Conservation (phyloP, 1,284 basidiomycete genomes). For the Trametes versicolor region DNA sequence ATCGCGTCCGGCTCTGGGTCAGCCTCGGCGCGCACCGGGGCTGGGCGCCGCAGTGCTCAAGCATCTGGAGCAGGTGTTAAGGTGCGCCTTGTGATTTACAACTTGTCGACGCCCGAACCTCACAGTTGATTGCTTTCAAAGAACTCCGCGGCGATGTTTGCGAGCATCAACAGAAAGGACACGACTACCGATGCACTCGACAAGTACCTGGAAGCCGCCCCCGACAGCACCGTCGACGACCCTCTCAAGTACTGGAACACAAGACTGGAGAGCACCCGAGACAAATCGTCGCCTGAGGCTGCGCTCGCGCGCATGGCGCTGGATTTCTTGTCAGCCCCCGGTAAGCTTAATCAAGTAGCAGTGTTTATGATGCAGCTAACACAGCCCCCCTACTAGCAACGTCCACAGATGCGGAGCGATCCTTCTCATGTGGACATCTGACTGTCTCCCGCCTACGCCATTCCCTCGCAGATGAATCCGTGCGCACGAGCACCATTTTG, state of each 20-base stretch:
- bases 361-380: too few species aligned
- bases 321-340: background rate
- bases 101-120: background rate
- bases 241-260: background rate
- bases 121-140: background rate
- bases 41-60: background rate
- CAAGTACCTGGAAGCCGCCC: background rate
- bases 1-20: too few species aligned
- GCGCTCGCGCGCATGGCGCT: background rate
- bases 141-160: background rate
- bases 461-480: background rate
- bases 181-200: background rate
- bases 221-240: background rate
- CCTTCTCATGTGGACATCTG: background rate
- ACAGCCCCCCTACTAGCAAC: background rate
- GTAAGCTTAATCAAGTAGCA: too few species aligned
- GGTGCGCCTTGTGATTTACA: background rate
- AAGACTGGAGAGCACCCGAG: too few species aligned
- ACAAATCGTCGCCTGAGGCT: background rate
- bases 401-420: background rate
- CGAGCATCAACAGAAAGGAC: background rate
- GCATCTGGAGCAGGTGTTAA: too few species aligned
- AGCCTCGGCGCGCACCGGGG: too few species aligned
- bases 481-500: background rate
- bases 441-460: background rate